phyloP scores from a whole-genome alignment of 129 eudicot species.

The Flaveria trinervia region DNA sequence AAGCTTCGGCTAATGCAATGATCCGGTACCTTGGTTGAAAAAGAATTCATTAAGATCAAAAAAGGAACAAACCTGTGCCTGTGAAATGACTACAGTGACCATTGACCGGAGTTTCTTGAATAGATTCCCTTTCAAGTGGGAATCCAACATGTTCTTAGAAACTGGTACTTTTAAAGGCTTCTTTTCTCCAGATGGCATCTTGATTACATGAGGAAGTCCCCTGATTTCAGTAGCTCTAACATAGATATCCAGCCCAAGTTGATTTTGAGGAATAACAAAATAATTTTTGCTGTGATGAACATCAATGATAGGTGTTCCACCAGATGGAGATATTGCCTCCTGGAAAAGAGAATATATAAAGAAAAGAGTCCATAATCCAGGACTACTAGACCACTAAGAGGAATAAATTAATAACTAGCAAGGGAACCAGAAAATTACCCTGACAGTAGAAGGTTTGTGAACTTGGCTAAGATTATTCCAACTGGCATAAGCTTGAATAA shows the following conservation, averaged over 20 bases:
- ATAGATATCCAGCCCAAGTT: slow-evolving; percentile 90
- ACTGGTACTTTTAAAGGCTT: slow-evolving; percentile 81
- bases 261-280: slow-evolving; percentile 79
- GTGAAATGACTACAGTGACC: slow-evolving; percentile 78
- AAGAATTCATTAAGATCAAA: background rate
- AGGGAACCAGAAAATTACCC: slow-evolving; percentile 39
- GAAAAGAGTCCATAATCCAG: slow-evolving; percentile 10
- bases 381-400: slow-evolving; percentile 4
- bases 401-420: background rate
- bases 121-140: slow-evolving; percentile 78
- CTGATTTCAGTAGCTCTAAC: slow-evolving; percentile 66
- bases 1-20: slow-evolving; percentile 1
- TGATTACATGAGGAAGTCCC: slow-evolving; percentile 69
- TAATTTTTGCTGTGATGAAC: slow-evolving; percentile 72
- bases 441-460: slow-evolving; percentile 52
- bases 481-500: slow-evolving; percentile 97
- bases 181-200: slow-evolving; percentile 89
- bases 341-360: slow-evolving; percentile 33
- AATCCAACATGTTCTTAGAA: slow-evolving; percentile 83
- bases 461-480: slow-evolving; percentile 80
- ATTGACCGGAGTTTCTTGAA: slow-evolving; percentile 55
- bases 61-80: slow-evolving; percentile 66
- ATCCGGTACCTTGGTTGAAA: background rate
- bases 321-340: slow-evolving; percentile 69
- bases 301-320: slow-evolving; percentile 51